Conservation (phyloP, 805 yeast species). For the Candida tibetensis region DNA sequence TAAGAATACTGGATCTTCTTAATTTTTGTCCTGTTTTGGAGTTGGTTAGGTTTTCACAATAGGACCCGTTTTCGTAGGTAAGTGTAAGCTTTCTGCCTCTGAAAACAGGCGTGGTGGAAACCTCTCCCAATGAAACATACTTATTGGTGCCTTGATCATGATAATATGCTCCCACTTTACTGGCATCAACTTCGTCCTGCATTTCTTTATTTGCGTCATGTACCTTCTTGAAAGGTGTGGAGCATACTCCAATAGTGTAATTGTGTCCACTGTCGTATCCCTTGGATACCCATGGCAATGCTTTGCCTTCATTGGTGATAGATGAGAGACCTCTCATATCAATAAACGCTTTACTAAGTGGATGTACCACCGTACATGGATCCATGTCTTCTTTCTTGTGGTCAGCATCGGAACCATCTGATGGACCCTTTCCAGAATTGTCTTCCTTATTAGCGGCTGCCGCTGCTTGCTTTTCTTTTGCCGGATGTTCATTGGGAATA, state of each 20-base stretch:
- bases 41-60: slow-evolving; percentile 44
- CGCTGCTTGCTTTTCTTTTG: neutral
- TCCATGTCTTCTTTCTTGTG: slow-evolving; percentile 19
- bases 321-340: slow-evolving; percentile 50
- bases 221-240: slow-evolving; percentile 45
- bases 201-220: slow-evolving; percentile 40
- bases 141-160: slow-evolving; percentile 34
- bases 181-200: slow-evolving; percentile 41
- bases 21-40: slow-evolving; percentile 42
- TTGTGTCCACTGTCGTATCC: slow-evolving; percentile 71
- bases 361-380: slow-evolving; percentile 39
- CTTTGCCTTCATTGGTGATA: slow-evolving; percentile 44
- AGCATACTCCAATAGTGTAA: slow-evolving; percentile 57
- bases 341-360: slow-evolving; percentile 47
- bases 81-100: slow-evolving; percentile 70
- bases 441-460: slow-evolving; percentile 6
- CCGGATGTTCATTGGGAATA: neutral
- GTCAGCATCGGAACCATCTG: neutral
- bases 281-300: slow-evolving; percentile 58
- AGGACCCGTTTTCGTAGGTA: slow-evolving; percentile 68
- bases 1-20: slow-evolving; percentile 61
- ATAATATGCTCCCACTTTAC: slow-evolving; percentile 42
- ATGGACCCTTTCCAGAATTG: neutral
- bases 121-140: slow-evolving; percentile 48
- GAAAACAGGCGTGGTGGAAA: slow-evolving; percentile 57